Evolutionary conservation across 805 yeast genomes (phyloP).

Genomic region (Candida ovalis): DNA sequence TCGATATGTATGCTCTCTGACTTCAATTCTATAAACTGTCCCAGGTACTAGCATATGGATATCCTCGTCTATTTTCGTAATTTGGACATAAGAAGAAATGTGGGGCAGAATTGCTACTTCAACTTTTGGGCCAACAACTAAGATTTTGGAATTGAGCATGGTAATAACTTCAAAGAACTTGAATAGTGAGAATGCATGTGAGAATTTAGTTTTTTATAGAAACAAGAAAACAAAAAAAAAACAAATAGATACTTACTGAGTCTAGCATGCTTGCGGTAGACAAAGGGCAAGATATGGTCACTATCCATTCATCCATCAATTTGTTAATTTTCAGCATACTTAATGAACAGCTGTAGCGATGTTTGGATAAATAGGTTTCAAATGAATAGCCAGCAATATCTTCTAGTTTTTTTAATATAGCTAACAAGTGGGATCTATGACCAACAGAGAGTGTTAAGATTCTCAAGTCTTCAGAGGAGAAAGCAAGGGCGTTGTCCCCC

Average conservation of each 20-base stretch:
- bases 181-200: background rate
- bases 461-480: background rate
- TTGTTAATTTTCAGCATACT: conserved; percentile 3
- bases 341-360: background rate
- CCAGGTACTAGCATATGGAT: background rate
- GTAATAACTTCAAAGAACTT: background rate
- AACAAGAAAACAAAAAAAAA: background rate
- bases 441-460: background rate
- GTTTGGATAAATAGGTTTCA: background rate
- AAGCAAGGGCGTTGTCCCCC: background rate
- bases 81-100: background rate
- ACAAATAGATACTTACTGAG: background rate
- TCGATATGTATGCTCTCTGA: background rate
- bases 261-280: background rate
- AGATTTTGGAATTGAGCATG: background rate
- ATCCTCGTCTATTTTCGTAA: background rate
- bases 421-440: background rate
- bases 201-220: background rate
- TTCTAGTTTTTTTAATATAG: background rate
- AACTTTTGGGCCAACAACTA: background rate
- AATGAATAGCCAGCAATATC: background rate
- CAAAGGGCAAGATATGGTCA: background rate
- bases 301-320: conserved; percentile 7
- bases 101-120: background rate
- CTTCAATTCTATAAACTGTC: background rate